Conservation (phyloP, 192 early-diverging fungal genomes). For the Backusella tarrabulga region DNA sequence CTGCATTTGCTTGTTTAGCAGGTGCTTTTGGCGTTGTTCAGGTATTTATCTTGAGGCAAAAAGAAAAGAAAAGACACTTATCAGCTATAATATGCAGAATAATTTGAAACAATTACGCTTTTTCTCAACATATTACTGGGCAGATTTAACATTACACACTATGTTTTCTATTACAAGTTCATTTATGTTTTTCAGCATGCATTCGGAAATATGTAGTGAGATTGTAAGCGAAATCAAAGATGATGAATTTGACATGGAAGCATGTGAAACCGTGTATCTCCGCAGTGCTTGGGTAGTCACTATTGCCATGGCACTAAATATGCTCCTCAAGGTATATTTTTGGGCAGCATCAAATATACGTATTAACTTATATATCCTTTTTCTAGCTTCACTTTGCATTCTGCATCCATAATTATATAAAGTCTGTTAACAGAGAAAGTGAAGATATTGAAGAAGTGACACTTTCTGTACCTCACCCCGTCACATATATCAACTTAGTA, state of each 20-base stretch:
- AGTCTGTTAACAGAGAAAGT: not conserved
- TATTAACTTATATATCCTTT: not conserved
- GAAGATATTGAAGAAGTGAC: conserved; percentile 3
- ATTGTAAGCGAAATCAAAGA: conserved; percentile 18
- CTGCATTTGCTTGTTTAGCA: conserved; percentile 26
- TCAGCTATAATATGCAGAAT: conserved; percentile 9
- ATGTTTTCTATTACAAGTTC: conserved; percentile 25
- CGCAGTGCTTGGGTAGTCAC: conserved; percentile 22
- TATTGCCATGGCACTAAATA: conserved; percentile 23
- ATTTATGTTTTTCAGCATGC: conserved; percentile 17
- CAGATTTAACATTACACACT: conserved; percentile 24
- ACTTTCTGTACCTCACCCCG: conserved; percentile 18
- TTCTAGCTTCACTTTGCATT: conserved; percentile 30
- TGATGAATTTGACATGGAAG: conserved; percentile 24
- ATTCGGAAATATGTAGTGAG: conserved; percentile 23
- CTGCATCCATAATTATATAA: conserved; percentile 20
- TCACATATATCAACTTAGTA: not conserved
- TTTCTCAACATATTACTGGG: conserved; percentile 29
- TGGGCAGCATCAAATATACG: not conserved
- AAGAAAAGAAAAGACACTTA: not conserved
- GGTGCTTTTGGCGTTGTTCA: conserved; percentile 28
- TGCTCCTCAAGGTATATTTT: conserved; percentile 21
- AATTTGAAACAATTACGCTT: conserved; percentile 23
- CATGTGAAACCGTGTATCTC: conserved; percentile 25
- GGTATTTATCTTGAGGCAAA: conserved; percentile 3